These are phyloP conservation scores for Trametes meyenii DNA, from an alignment of 768 basidiomycete species.

Conservation along the genomic window DNA sequence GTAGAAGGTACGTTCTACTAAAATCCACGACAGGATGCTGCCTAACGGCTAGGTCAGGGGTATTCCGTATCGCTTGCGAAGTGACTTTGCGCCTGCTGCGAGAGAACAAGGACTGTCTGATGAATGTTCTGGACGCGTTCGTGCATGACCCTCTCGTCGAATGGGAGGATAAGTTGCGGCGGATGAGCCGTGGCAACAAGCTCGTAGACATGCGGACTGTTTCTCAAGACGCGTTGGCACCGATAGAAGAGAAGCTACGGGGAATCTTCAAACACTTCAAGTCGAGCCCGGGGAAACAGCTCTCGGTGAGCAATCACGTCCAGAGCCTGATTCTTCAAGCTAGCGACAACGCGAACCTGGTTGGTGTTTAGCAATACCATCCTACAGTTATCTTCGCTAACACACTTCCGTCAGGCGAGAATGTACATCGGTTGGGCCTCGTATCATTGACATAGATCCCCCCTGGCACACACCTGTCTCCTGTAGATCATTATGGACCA, in stretches of 20 bases:
- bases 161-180: slow-evolving; percentile 82
- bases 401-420: slow-evolving; percentile 53
- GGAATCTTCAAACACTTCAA: slow-evolving; percentile 60
- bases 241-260: slow-evolving; percentile 83
- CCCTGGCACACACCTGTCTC: not conserved
- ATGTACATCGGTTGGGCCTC: slow-evolving; percentile 94
- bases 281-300: slow-evolving; percentile 50
- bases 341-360: slow-evolving; percentile 71
- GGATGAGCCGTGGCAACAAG: slow-evolving; percentile 39
- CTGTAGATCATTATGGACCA: not conserved
- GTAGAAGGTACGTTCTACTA: slow-evolving; percentile 66
- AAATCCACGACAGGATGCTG: not conserved
- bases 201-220: slow-evolving; percentile 54
- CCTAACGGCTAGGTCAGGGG: slow-evolving; percentile 49
- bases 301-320: slow-evolving; percentile 84
- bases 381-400: slow-evolving; percentile 17
- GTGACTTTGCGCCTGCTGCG: slow-evolving; percentile 86
- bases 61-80: slow-evolving; percentile 90
- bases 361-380: slow-evolving; percentile 20
- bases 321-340: slow-evolving; percentile 92
- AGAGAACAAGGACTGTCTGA: slow-evolving; percentile 88
- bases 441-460: slow-evolving; percentile 55
- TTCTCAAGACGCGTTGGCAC: slow-evolving; percentile 75
- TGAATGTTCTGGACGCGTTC: slow-evolving; percentile 96
- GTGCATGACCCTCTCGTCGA: slow-evolving; percentile 96